Base-by-base conservation (phyloP, 345 rosid species). In the Citrus unshiu region DNA sequence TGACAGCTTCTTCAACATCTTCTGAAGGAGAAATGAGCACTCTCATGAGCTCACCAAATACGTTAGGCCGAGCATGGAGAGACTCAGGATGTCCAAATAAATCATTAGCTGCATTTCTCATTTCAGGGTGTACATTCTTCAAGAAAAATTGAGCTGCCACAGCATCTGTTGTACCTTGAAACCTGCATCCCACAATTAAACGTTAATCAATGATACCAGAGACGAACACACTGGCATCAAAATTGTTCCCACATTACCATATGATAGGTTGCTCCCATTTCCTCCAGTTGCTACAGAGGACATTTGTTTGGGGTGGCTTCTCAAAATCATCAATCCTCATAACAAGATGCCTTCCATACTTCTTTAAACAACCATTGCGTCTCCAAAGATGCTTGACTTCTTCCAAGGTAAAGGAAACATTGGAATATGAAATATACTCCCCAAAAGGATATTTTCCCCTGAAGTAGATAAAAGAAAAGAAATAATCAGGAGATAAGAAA, bases 351-450 rank as follows among this genome's bases (percentile, higher is more conserved):
- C 86, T 94, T 62, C 86, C 86, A 27, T 85, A 89, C 40, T 82
- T 91, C 80, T 88, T 87, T 7, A 91, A 34, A 25, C 98, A 96
- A 29, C 89, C 89, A 70, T 96, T 91, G 76, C 72, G 88, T 80
- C 97, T 87, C 98, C 99, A 96, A 2, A 96, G 86, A 87, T 89
- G 97, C 83, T 96, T 94, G 75, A 96, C 93, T 88, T 96, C 99
- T 25, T 62, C 84, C 89, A 93, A 9, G 4, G 98, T 93, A 72
- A 93, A 91, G 39, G 97, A 85, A 72, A 83, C 72, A 71, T 89
- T 89, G 72, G 97, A 93, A 84, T 96, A 96, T 59, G 91, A 84
- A 74, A 96, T 89, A 80, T 86, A 96, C 83, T 96, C 98, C 76
- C 94, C 99, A 64, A 96, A 96, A 12, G 99, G 98, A 87, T 88